Evolutionary conservation across 352 stramenopile species (phyloP).

Genomic region (Pythium apleroticum): DNA sequence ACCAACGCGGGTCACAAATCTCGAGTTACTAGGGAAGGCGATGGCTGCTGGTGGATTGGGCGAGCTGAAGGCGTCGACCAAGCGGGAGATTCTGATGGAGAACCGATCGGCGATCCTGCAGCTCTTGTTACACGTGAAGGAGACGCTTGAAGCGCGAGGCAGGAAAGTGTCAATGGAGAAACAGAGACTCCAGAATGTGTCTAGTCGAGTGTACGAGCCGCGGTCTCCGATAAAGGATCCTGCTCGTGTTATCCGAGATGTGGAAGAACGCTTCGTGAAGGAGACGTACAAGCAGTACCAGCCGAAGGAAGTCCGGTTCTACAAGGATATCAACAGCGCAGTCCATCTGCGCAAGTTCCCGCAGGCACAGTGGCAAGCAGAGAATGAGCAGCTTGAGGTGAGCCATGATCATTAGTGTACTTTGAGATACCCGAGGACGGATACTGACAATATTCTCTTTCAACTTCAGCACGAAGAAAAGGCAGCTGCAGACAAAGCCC

Average conservation of each 20-base stretch:
- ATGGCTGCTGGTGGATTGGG: conserved; percentile 38
- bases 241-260: conserved; percentile 27
- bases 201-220: conserved; percentile 24
- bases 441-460: not conserved
- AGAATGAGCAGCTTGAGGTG: conserved; percentile 51
- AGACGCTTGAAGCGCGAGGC: conserved; percentile 35
- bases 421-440: not conserved
- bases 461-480: conserved; percentile 35
- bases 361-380: conserved; percentile 51
- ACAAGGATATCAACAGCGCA: conserved; percentile 70
- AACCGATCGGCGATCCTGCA: conserved; percentile 52
- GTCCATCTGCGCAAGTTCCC: conserved; percentile 65
- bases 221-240: conserved; percentile 18
- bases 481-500: conserved; percentile 27
- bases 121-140: conserved; percentile 62
- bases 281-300: conserved; percentile 41
- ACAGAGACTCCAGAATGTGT: conserved; percentile 12
- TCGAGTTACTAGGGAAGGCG: conserved; percentile 49
- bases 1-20: conserved; percentile 51
- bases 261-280: conserved; percentile 58
- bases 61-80: conserved; percentile 40
- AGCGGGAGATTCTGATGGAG: conserved; percentile 67
- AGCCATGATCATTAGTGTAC: not conserved
- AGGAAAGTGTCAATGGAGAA: conserved; percentile 25
- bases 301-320: conserved; percentile 46